These are phyloP conservation scores for Polytrichum commune DNA, from an alignment of 225 moss, liverwort and hornwort genomes.

Conservation along the genomic window DNA sequence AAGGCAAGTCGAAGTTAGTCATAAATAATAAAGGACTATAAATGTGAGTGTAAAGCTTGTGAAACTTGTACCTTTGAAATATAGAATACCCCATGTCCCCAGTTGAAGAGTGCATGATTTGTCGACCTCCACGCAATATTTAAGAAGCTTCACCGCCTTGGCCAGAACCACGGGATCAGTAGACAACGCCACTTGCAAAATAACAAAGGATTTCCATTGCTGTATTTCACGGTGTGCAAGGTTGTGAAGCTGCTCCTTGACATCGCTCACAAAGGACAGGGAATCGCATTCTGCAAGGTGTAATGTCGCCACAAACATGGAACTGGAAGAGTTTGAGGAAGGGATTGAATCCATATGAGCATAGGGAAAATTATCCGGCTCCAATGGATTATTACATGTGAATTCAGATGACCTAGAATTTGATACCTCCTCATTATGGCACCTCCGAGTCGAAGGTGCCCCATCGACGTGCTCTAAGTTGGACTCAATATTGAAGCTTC, in stretches of 20 bases:
- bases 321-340: no score
- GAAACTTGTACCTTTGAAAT: slow-evolving; percentile 8
- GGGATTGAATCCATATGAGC: no score
- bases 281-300: not conserved
- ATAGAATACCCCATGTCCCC: slow-evolving; percentile 13
- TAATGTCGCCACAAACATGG: not conserved
- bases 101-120: slow-evolving; percentile 13
- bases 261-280: not conserved
- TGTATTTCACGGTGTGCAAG: not conserved
- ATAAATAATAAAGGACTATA: no score
- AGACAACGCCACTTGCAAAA: not conserved
- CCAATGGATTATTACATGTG: no score
- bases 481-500: no score
- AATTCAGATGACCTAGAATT: no score
- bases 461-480: no score
- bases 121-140: not conserved
- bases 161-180: not conserved
- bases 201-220: slow-evolving; percentile 5
- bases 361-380: no score
- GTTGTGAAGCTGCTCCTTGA: rapidly evolving
- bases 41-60: no score
- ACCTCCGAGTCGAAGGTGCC: no score
- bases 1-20: no score
- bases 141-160: slow-evolving; percentile 13
- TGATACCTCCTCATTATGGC: no score